Percentiles rank a stretch among this genome's conserved stretches.
Evolutionary conservation across 495 filamentous ascomycete species (phyloP).

Genomic region (Margaritispora aquatica): DNA sequence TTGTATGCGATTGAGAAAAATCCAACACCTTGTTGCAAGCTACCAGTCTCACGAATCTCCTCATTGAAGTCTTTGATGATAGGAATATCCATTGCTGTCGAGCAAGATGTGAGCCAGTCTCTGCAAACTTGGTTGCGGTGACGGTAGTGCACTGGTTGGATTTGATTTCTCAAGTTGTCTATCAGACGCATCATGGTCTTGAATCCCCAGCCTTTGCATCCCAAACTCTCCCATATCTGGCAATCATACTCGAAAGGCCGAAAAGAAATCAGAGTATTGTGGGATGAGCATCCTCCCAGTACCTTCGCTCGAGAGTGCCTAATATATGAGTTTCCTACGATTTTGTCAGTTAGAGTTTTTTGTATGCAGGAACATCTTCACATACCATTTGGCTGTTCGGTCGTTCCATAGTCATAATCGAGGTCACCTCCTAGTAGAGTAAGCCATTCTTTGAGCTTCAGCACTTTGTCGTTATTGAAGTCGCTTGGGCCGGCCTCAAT

Average conservation of each 20-base stretch:
- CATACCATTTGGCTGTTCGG: conserved; percentile 71
- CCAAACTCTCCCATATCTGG: conserved; percentile 63
- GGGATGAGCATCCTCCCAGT: conserved; percentile 77
- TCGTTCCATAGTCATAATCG: conserved; percentile 83
- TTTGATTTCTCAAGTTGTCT: conserved; percentile 69
- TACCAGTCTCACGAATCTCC: conserved; percentile 60
- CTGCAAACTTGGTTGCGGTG: conserved; percentile 79
- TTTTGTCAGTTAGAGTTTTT: conserved; percentile 16
- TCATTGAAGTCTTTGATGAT: conserved; percentile 76
- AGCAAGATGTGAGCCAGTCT: conserved; percentile 75
- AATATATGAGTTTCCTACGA: conserved; percentile 70
- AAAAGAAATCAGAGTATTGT: conserved; percentile 85
- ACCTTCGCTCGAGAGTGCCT: conserved; percentile 81
- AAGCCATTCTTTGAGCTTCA: conserved; percentile 77
- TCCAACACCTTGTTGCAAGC: conserved; percentile 64
- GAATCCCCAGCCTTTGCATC: conserved; percentile 74
- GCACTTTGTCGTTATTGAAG: conserved; percentile 38
- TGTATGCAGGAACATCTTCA: not conserved
- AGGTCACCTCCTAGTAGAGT: conserved; percentile 71
- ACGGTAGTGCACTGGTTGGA: conserved; percentile 69
- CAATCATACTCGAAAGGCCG: conserved; percentile 77
- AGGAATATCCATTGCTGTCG: conserved; percentile 65
- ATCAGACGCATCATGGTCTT: conserved; percentile 67
- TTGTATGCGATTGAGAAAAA: conserved; percentile 85
- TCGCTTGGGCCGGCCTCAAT: conserved; percentile 56